These are phyloP conservation scores for Plantago coronopus DNA, from an alignment of 305 asterid genomes.

Conservation along the genomic window DNA sequence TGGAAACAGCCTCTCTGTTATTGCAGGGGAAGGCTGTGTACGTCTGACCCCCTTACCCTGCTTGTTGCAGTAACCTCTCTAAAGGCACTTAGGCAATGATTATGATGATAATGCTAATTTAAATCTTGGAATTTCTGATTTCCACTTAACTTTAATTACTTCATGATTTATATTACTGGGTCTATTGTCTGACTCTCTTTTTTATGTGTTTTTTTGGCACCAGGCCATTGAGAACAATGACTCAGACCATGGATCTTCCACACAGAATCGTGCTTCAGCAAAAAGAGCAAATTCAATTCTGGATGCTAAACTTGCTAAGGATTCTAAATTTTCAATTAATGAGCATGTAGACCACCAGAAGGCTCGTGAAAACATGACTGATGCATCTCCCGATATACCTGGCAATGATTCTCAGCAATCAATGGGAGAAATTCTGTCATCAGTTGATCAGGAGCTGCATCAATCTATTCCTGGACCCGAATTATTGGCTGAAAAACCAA, in stretches of 20 bases:
- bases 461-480: conserved; percentile 60
- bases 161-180: background rate
- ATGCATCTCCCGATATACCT: conserved; percentile 45
- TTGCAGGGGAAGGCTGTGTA: too few relatives aligned
- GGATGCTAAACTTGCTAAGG: conserved; percentile 42
- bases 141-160: conserved; percentile 11
- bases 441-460: conserved; percentile 67
- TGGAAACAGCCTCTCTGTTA: too few relatives aligned
- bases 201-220: conserved; percentile 17
- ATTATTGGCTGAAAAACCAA: conserved; percentile 46
- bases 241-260: conserved; percentile 60
- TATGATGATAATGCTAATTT: too few relatives aligned
- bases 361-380: conserved; percentile 39
- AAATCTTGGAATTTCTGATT: background rate
- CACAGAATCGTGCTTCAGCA: conserved; percentile 34
- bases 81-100: too few relatives aligned
- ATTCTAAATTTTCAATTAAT: conserved; percentile 42
- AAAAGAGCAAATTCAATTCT: conserved; percentile 37
- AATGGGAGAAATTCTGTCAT: conserved; percentile 71
- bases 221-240: conserved; percentile 74
- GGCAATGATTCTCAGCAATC: conserved; percentile 71
- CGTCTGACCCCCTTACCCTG: too few relatives aligned
- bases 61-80: too few relatives aligned
- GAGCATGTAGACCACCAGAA: conserved; percentile 56
- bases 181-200: conserved; percentile 8